Evolutionary conservation across 1,139 yeast genomes (phyloP).

Genomic region (Candida buenavistaensis): DNA sequence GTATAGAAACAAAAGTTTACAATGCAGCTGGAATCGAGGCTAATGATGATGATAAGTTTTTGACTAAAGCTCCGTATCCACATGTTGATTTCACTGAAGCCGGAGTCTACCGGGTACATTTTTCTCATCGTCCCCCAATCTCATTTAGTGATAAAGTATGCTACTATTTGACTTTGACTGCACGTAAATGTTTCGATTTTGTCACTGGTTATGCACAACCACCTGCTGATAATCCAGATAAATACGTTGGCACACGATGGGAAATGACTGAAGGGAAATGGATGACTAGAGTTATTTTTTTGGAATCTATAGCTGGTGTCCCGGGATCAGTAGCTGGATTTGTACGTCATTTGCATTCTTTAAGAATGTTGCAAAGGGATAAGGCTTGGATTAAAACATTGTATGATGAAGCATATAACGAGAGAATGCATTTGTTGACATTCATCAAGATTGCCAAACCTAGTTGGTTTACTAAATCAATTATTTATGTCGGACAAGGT

Average conservation of each 20-base stretch:
- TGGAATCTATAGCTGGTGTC: constrained; percentile 76
- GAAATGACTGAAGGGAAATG: constrained; percentile 65
- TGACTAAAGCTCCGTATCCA: constrained; percentile 52
- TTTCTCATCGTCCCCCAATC: constrained; percentile 55
- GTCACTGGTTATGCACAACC: constrained; percentile 68
- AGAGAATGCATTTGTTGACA: constrained; percentile 74
- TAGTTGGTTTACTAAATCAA: constrained; percentile 53
- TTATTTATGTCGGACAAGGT: constrained; percentile 70
- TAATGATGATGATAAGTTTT: constrained; percentile 27
- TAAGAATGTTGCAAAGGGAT: constrained; percentile 62
- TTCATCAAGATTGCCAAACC: constrained; percentile 69
- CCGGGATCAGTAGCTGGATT: constrained; percentile 80
- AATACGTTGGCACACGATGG: constrained; percentile 47
- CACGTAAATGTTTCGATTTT: constrained; percentile 56
- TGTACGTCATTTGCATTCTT: constrained; percentile 62
- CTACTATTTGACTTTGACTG: constrained; percentile 39
- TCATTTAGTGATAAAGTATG: constrained; percentile 56
- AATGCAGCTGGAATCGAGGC: constrained; percentile 24
- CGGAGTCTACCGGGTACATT: constrained; percentile 48
- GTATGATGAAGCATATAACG: constrained; percentile 76
- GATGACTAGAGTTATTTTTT: constrained; percentile 66
- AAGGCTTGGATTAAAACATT: constrained; percentile 78
- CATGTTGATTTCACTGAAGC: constrained; percentile 52
- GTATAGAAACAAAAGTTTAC: constrained; percentile 31
- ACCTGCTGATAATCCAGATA: constrained; percentile 24